phyloP scores from a whole-genome alignment of 2,329 filamentous ascomycete genomes.

The Polytolypa hystricis region DNA sequence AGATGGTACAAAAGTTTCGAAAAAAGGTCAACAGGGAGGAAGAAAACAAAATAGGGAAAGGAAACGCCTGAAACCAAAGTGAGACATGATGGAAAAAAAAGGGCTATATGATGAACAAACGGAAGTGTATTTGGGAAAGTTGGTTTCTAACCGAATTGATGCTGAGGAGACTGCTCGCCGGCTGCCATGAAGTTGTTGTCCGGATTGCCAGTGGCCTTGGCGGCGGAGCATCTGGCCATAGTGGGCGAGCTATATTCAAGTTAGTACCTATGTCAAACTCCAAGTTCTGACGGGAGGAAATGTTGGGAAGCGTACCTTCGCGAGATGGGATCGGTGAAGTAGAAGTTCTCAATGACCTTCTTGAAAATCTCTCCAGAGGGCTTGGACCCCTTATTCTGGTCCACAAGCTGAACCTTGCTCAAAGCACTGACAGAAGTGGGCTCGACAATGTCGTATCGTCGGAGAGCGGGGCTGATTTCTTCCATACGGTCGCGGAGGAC shows the following conservation, averaged over 20 bases:
- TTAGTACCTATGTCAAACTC: constrained; percentile 2
- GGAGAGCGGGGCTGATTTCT: constrained; percentile 83
- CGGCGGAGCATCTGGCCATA: constrained; percentile 93
- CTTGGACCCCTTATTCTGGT: constrained; percentile 85
- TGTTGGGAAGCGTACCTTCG: constrained; percentile 59
- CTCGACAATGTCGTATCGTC: constrained; percentile 85
- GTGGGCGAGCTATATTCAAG: constrained; percentile 64
- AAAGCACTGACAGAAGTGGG: constrained; percentile 60
- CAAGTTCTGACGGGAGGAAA: constrained; percentile 1
- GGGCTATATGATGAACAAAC: constrained; percentile 1
- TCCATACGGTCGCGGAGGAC: constrained; percentile 84
- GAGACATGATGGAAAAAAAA: constrained; percentile 10
- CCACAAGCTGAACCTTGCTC: constrained; percentile 89
- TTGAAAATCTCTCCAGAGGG: constrained; percentile 62
- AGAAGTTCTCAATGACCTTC: constrained; percentile 90
- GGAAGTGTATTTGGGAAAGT: constrained; percentile 10
- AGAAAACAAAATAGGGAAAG: constrained; percentile 16
- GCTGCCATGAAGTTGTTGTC: constrained; percentile 70
- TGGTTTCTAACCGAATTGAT: constrained; percentile 4
- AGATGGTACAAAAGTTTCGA: too few species aligned
- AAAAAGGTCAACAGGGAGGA: too few species aligned
- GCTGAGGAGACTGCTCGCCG: constrained; percentile 34
- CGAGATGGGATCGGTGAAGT: constrained; percentile 94
- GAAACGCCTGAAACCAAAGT: constrained; percentile 10
- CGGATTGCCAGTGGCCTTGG: constrained; percentile 72